Evolutionary conservation across 768 basidiomycete species (phyloP).

Genomic region (Lactifluus piperatus): DNA sequence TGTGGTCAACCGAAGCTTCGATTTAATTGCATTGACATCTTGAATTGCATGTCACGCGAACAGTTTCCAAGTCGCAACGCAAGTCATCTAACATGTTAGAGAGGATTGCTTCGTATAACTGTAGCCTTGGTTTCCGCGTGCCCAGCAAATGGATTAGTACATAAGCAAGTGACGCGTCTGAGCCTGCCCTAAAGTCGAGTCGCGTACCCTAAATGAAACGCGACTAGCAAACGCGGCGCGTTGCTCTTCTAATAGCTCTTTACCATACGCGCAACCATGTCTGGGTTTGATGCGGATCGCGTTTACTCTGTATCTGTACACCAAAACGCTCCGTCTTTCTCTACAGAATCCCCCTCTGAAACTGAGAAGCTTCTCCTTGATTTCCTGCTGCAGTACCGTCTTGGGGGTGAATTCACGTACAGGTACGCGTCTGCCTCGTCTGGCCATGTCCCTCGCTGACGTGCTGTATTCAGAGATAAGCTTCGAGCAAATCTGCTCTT

Average conservation of each 20-base stretch:
- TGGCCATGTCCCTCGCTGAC: background rate
- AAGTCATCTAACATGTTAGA: too few species aligned
- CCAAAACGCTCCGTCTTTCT: slow-evolving; percentile 43
- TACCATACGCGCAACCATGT: slow-evolving; percentile 41
- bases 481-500: slow-evolving; percentile 82
- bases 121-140: too few species aligned
- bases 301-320: slow-evolving; percentile 79
- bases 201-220: background rate
- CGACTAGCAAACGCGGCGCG: too few species aligned
- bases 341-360: slow-evolving; percentile 69
- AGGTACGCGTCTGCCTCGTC: slow-evolving; percentile 39
- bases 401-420: slow-evolving; percentile 89
- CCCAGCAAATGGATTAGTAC: too few species aligned
- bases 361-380: slow-evolving; percentile 74
- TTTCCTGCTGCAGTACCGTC: slow-evolving; percentile 81
- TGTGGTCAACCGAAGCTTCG: too few species aligned
- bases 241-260: background rate
- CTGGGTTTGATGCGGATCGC: slow-evolving; percentile 77
- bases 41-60: too few species aligned
- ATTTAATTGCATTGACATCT: too few species aligned
- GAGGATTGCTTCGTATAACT: too few species aligned
- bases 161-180: slow-evolving; percentile 9
- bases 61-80: too few species aligned
- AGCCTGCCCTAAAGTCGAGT: background rate
- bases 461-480: slow-evolving; percentile 56